These are phyloP conservation scores for Lipomyces mesembrius DNA, from an alignment of 805 yeast species.

Conservation along the genomic window DNA sequence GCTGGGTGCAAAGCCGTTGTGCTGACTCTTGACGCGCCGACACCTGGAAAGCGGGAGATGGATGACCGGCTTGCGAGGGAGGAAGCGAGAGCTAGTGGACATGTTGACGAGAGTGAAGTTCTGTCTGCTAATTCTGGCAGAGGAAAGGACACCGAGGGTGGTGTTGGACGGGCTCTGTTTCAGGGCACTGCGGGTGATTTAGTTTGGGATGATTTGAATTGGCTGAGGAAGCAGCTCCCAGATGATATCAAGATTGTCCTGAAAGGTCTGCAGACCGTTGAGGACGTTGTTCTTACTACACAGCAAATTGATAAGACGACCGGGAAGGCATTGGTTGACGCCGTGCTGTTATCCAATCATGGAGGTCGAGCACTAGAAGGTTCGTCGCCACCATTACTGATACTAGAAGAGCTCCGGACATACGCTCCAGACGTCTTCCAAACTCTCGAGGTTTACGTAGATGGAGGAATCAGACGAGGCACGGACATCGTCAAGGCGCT, in stretches of 20 bases:
- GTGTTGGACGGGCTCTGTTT: conserved; percentile 44
- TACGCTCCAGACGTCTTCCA: conserved; percentile 49
- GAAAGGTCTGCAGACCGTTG: conserved; percentile 40
- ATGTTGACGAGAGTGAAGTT: conserved; percentile 18
- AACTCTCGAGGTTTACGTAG: conserved; percentile 61
- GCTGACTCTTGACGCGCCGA: conserved; percentile 59
- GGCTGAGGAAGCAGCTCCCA: conserved; percentile 37
- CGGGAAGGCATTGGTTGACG: conserved; percentile 47
- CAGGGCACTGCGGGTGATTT: conserved; percentile 41
- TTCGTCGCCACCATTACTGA: conserved; percentile 64
- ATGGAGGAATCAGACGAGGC: conserved; percentile 72
- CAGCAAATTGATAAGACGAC: conserved; percentile 23
- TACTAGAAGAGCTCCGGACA: conserved; percentile 57
- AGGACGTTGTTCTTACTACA: conserved; percentile 37
- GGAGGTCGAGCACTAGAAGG: conserved; percentile 75
- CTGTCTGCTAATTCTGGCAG: conserved; percentile 33
- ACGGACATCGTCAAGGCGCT: conserved; percentile 68
- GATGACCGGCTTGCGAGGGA: conserved; percentile 48
- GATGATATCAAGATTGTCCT: conserved; percentile 35
- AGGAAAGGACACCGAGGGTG: conserved; percentile 45
- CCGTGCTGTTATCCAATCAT: conserved; percentile 66
- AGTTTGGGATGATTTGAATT: conserved; percentile 36
- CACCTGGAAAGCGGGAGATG: conserved; percentile 57
- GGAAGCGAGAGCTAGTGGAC: conserved; percentile 37
- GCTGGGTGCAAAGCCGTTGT: conserved; percentile 53